Evolutionary conservation across 2,329 filamentous ascomycete genomes (phyloP), one percentile per base, ranked within the genome.

Genomic region (Paecilomyces sp.): DNA sequence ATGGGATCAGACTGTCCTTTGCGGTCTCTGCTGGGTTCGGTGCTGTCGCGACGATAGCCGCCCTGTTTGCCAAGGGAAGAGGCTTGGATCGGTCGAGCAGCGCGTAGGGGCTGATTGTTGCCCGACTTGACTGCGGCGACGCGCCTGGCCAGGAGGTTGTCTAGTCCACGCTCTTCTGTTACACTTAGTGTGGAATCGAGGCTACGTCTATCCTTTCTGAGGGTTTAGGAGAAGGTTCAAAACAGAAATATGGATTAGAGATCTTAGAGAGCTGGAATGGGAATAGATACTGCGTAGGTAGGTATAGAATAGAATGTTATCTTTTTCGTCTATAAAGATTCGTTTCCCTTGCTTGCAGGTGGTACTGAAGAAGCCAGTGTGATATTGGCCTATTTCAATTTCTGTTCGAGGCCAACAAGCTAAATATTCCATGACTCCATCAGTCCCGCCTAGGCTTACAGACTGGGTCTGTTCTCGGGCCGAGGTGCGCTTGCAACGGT

Each of bases 1-100:
- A 83, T 13, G 84, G 83, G 0, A 77, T 88, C 9, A 75, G 75
- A 34, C 81, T 83, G 57, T 81, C 82, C 0, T 87, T 87, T 67
- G 75, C 78, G 0, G 79, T 80, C 0, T 85, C 83, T 1, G 84
- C 84, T 0, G 73, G 66, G 0, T 77, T 85, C 18, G 83, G 81
- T 3, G 70, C 74, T 0, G 63, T 85, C 2, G 83, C 81, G 0
- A 75, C 82, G 1, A 59, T 81, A 30, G 76, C 80, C 3, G 76
- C 80, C 1, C 66, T 82, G 3, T 80, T 83, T 62, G 77, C 77
- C 6, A 74, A 70, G 33, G 76, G 74, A 6, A 72, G 71, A 52
- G 71, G 71, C n/a, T 57, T 73, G 47, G 58, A 64, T 18, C 57
- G 61, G 15, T 41, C 59, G 11, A 18, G 25, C n/a, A 36, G 47